Conservation (phyloP, 164 flowering plant species). For the Protea cynaroides region DNA sequence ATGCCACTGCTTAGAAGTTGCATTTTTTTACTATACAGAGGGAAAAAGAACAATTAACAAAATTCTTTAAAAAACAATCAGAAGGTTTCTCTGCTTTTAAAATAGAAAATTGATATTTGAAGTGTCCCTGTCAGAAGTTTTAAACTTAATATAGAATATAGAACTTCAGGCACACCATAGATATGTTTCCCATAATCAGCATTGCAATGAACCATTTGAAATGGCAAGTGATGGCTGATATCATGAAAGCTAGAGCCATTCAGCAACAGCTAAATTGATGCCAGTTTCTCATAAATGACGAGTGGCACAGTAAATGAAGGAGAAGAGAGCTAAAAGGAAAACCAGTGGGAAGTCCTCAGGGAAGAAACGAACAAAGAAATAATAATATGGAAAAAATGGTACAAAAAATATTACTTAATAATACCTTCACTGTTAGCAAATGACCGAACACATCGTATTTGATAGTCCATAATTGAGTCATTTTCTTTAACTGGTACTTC, state of each 20-base stretch:
- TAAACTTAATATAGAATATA: neutral
- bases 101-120: neutral
- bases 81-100: too few relatives aligned
- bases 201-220: too few relatives aligned
- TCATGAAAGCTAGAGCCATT: too few relatives aligned
- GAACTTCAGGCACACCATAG: too few relatives aligned
- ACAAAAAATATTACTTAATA: neutral
- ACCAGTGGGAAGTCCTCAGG: neutral
- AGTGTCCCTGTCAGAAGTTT: neutral
- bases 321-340: neutral
- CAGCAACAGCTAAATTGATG: too few relatives aligned
- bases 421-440: constrained; percentile 60
- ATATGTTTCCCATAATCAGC: too few relatives aligned
- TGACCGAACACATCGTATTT: constrained; percentile 49
- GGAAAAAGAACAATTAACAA: too few relatives aligned
- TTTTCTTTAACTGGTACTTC: constrained; percentile 31
- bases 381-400: neutral
- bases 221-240: too few relatives aligned
- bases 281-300: too few relatives aligned
- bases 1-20: neutral
- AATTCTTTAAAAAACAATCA: too few relatives aligned
- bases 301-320: neutral
- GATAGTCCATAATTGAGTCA: constrained; percentile 35
- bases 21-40: too few relatives aligned
- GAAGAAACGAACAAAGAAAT: neutral